A percentile compares a stretch with the other conserved stretches of the same genome.
phyloP scores from a whole-genome alignment of 2,329 filamentous ascomycete genomes.

The Aureobasidium leucospermi region DNA sequence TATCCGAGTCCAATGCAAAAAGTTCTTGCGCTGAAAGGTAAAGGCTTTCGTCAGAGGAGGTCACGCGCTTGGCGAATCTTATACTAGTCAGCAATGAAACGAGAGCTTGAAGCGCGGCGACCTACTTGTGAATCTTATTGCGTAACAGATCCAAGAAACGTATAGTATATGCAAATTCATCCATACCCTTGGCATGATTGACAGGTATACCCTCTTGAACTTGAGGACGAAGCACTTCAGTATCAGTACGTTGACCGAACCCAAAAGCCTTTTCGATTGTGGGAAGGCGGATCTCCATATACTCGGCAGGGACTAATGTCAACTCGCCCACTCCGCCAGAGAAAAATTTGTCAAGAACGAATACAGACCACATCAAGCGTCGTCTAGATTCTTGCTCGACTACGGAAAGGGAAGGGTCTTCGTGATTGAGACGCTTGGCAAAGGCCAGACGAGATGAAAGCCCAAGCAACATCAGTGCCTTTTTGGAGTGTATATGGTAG shows the following conservation, averaged over 20 bases:
- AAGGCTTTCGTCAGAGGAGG: neutral
- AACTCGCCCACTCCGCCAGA: neutral
- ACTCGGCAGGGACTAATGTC: neutral
- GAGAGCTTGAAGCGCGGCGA: too few species aligned
- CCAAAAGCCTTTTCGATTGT: constrained; percentile 2
- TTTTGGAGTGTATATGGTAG: neutral
- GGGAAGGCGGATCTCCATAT: neutral
- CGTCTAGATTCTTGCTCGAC: constrained; percentile 7
- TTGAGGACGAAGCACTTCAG: neutral
- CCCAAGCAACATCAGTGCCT: constrained; percentile 3
- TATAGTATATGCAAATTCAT: constrained; percentile 4
- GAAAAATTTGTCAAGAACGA: constrained; percentile 8
- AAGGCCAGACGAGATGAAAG: constrained; percentile 6
- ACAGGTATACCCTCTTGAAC: neutral
- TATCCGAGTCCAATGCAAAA: neutral
- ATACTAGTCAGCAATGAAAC: neutral
- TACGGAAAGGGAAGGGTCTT: neutral
- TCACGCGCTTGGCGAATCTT: neutral
- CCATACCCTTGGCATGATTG: constrained; percentile 1
- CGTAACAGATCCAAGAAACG: constrained; percentile 1
- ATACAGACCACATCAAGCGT: constrained; percentile 7
- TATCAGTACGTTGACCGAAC: neutral
- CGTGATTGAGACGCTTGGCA: constrained; percentile 7
- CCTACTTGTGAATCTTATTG: constrained; percentile 8
- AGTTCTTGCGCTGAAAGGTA: neutral